Conservation (phyloP, 129 eudicot genomes). For the Flaveria brownii region DNA sequence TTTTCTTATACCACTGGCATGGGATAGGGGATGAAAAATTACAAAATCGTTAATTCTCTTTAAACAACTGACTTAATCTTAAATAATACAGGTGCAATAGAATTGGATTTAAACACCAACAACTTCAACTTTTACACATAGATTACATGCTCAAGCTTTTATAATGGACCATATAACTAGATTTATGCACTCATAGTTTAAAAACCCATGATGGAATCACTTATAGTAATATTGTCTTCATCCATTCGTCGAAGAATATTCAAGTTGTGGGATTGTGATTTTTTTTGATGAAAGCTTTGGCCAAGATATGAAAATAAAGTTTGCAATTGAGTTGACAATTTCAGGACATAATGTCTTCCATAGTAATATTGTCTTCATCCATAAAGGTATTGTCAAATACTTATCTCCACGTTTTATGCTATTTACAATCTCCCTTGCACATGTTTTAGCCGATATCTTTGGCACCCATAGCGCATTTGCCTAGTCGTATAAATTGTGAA, state of each 20-base stretch:
- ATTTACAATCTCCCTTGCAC: conserved; percentile 52
- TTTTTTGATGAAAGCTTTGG: conserved; percentile 39
- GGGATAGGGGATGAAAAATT: too few relatives aligned
- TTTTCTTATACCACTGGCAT: too few relatives aligned
- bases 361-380: conserved; percentile 43
- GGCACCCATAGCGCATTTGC: conserved; percentile 42
- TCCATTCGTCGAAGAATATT: too few relatives aligned
- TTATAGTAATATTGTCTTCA: too few relatives aligned
- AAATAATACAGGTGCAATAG: neutral
- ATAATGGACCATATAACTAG: neutral
- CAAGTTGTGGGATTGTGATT: neutral
- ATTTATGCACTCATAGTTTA: neutral
- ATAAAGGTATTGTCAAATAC: conserved; percentile 53
- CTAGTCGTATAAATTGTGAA: conserved; percentile 26
- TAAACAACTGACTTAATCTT: too few relatives aligned
- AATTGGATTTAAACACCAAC: neutral
- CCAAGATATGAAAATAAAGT: conserved; percentile 31
- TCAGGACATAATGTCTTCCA: conserved; percentile 52
- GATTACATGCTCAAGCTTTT: neutral
- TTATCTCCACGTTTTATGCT: conserved; percentile 59
- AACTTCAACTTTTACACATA: neutral
- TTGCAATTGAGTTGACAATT: conserved; percentile 41
- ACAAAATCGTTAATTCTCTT: too few relatives aligned
- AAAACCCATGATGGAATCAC: too few relatives aligned
- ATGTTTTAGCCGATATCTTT: conserved; percentile 28